Base-by-base conservation (phyloP, 768 basidiomycete genomes). In the Cystobasidium onofrii region DNA sequence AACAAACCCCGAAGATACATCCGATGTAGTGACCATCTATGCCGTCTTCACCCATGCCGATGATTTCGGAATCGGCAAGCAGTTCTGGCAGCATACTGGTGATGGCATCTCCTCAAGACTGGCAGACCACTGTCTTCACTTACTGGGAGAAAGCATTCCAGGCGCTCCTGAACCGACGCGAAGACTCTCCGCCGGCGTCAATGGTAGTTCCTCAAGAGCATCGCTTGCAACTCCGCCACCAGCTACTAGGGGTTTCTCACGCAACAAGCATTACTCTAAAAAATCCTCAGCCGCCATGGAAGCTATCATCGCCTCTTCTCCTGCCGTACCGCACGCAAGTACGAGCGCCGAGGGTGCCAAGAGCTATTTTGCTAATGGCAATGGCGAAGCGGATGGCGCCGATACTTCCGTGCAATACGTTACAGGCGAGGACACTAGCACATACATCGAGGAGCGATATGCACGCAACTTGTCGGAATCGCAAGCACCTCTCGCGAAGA, bases 51-150 rank as follows among this genome's bases (percentile, higher is more conserved):
- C 93, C 80, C 87, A 88, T 6, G 80, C 82, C 1, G 84, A 86
- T 1, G 88, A 85, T 77, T 78, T 85, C 10, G 63, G 33, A 10
- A 80, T 88, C 7, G 92, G 91, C 9, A 95, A 90, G 80, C 85
- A 92, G 80, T 97, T 94, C 81, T 98, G 95, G 95, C 94, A 97
- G 77, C 95, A 97, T 80, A 87, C 89, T 0, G 95, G 95, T 0
- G 83, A 89, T 73, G 93, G 94, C 0, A 88, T 99, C 46, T 92
- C 90, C 1, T 92, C 90, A 74, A 88, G 95, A 7, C 82, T 89
- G 23, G 92, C 92, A 2, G 92, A 93, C 74, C 84, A 87, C 73
- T 92, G 90, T 79, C 84, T 98, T 52, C 84, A 87, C 33, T 83
- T 91, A 77, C 84, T 93, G 0, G 85, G 87, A 0, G 85, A 85